Percentiles rank a stretch among this genome's conserved stretches.
Evolutionary conservation across 208 protist species (phyloP).

Genomic region (Trypanosomatidae sp.): DNA sequence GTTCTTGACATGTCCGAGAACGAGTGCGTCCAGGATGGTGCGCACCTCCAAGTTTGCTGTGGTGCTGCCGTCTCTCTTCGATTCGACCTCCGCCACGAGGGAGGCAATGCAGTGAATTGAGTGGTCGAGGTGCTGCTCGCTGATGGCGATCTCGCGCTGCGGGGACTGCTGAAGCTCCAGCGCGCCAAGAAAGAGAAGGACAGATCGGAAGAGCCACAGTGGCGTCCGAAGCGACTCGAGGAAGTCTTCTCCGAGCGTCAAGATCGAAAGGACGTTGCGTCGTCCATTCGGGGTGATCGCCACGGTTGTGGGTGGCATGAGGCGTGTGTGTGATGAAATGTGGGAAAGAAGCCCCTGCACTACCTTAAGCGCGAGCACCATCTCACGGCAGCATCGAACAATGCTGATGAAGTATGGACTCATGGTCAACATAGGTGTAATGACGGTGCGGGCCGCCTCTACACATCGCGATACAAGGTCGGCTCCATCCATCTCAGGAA

Average conservation of each 20-base stretch:
- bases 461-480: constrained; percentile 15
- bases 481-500: constrained; percentile 1
- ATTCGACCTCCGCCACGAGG: constrained; percentile 20
- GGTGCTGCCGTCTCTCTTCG: constrained; percentile 10
- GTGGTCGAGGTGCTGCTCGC: constrained; percentile 15
- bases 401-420: constrained; percentile 20
- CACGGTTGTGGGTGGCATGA: background rate
- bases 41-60: constrained; percentile 8
- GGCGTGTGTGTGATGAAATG: constrained; percentile 10
- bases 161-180: constrained; percentile 20
- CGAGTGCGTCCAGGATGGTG: constrained; percentile 18
- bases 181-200: constrained; percentile 28
- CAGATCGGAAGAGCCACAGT: constrained; percentile 23
- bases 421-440: constrained; percentile 9
- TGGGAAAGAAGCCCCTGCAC: constrained; percentile 12
- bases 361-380: constrained; percentile 14
- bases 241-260: constrained; percentile 11
- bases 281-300: background rate
- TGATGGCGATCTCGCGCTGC: constrained; percentile 2
- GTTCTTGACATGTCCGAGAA: constrained; percentile 24
- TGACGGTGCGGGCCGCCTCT: constrained; percentile 13
- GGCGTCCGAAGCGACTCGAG: constrained; percentile 13
- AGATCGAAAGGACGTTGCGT: background rate
- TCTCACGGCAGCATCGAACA: constrained; percentile 17
- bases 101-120: constrained; percentile 27